Evolutionary conservation across 441 rosid genomes (phyloP).

Genomic region (Aleurites moluccanus): DNA sequence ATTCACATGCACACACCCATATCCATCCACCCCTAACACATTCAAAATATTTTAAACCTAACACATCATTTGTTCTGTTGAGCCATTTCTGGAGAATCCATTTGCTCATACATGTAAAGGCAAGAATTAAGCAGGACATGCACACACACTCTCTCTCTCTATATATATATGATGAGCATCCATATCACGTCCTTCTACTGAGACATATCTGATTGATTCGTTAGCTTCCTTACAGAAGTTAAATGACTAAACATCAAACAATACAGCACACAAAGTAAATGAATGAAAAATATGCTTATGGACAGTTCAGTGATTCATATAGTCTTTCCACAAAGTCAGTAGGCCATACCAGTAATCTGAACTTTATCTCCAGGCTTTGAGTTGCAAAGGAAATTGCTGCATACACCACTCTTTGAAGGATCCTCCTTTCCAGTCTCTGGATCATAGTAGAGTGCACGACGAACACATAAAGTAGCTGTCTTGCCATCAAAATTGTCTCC

Average conservation of each 20-base stretch:
- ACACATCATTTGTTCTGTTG: not conserved
- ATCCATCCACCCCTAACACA: not conserved
- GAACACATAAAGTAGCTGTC: constrained; percentile 89
- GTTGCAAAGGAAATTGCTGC: constrained; percentile 93
- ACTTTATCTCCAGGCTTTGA: constrained; percentile 91
- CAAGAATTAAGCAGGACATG: not conserved
- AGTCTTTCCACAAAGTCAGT: constrained; percentile 6
- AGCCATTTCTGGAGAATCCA: not conserved
- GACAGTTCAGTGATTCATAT: not conserved
- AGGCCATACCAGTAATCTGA: constrained; percentile 67
- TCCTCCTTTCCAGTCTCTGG: constrained; percentile 92
- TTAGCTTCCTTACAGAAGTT: not conserved
- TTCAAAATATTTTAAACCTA: not conserved
- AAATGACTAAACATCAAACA: not conserved
- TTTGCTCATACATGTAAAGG: not conserved
- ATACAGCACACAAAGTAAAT: not conserved
- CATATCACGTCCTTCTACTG: not conserved
- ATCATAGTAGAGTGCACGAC: constrained; percentile 94
- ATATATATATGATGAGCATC: not conserved
- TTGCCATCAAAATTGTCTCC: constrained; percentile 90
- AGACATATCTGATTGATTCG: not conserved
- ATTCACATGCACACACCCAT: too few relatives aligned
- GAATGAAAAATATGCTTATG: not conserved
- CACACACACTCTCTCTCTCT: not conserved
- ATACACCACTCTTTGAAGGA: constrained; percentile 80